phyloP scores from a whole-genome alignment of 2,329 filamentous ascomycete species.

The Boeremia exigua region DNA sequence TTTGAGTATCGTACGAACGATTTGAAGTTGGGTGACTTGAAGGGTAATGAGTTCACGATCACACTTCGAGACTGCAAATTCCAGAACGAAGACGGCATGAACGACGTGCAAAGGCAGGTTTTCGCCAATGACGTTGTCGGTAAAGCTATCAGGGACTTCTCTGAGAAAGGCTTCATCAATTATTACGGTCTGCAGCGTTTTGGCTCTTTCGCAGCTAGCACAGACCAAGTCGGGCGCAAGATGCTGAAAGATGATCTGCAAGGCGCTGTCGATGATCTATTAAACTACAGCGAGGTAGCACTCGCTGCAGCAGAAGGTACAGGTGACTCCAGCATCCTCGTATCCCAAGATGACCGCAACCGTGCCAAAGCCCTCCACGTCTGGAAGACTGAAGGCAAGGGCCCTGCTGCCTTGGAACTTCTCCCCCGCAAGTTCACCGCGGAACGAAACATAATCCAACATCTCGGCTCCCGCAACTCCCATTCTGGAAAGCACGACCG shows the following conservation, averaged over 20 bases:
- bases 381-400: conserved; percentile 69
- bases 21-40: conserved; percentile 81
- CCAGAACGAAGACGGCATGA: conserved; percentile 49
- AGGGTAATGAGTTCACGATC: conserved; percentile 91
- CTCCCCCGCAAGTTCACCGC: conserved; percentile 84
- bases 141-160: conserved; percentile 69
- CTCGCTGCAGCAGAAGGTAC: conserved; percentile 60
- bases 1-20: conserved; percentile 76
- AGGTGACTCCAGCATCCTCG: conserved; percentile 51
- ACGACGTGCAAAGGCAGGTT: conserved; percentile 48
- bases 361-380: conserved; percentile 79
- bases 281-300: conserved; percentile 72
- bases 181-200: conserved; percentile 99
- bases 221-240: conserved; percentile 81
- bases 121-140: conserved; percentile 60
- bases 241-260: conserved; percentile 84
- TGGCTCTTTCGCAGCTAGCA: conserved; percentile 84
- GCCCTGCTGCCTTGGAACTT: conserved; percentile 66
- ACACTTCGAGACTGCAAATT: conserved; percentile 85
- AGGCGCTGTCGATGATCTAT: conserved; percentile 77
- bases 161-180: conserved; percentile 85
- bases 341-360: conserved; percentile 76
- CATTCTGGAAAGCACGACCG: conserved; percentile 55
- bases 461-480: conserved; percentile 63
- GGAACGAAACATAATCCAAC: conserved; percentile 78